Base-by-base conservation (phyloP, 2,329 filamentous ascomycete species). In the Fusarium fujikuroi region DNA sequence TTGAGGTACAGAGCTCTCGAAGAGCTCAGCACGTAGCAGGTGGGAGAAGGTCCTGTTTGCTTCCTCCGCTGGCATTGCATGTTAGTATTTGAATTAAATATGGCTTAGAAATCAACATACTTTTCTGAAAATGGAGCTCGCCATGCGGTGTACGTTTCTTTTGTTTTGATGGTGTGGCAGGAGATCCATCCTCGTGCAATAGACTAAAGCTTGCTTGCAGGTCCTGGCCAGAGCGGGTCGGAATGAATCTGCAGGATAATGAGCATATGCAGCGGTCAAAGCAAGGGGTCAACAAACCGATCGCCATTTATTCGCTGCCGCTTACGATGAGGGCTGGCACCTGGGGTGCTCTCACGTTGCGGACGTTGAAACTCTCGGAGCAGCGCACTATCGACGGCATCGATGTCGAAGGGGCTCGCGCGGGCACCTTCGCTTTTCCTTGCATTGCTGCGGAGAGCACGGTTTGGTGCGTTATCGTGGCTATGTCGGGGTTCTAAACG, bases 121-220 rank as follows among this genome's bases (percentile, higher is more conserved):
- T 96, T 82, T 91, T 95, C 81, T 99, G 96, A 74, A 97, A 98
- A 81, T 98, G 93, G 71, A 98, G 88, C 82, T 98, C 96, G 59
- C 93, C 93, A 80, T 97, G 93, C 15, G 94, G 93, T 28, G 92
- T 92, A 47, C 95, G 92, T 84, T 93, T 95, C 84, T 94, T 94
- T 66, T 92, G 89, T 80, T 92, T 93, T 8, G 95, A 95, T 2
- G 95, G 94, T 3, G 95, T 97, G 18, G 95, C 93, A 25, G 96
- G 96, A 25, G 95, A 98, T 43, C 93, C 95, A 80, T 97, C 95
- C 71, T 98, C 95, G 79, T 97, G 93, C 34, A 98, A 87, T 62
- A 98, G 85, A 80, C 92, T 97, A 83, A 96, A 98, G 82, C 95
- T 97, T 60, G 95, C 95, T 80, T 95, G 93, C 30, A 98, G 86